Evolutionary conservation across 176 grass and related monocot genomes (phyloP), one percentile per base, ranked within the genome.

Genomic region (Poa annua): DNA sequence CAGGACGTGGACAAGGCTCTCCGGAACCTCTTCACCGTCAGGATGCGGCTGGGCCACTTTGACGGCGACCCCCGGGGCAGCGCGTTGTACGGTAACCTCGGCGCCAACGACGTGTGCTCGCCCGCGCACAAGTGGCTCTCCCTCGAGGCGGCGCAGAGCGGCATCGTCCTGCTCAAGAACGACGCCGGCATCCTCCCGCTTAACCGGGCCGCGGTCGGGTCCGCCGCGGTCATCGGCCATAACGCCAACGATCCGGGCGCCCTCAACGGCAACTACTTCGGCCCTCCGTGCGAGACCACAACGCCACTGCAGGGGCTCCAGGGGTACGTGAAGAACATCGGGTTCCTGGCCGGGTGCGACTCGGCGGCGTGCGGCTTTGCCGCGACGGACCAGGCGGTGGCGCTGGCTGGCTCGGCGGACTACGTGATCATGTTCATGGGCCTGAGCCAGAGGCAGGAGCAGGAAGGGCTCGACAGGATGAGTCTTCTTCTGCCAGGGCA

Each of bases 101-200:
- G 86, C 26, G 80, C 83, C 6, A 20, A 25, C 0, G 66, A 94
- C 48, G 86, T 97, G 2, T 94, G 95, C 70, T 75, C 92, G 1
- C 52, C 75, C 0, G 84, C 78, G 6, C 92, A 97, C 88, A 80
- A 61, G 66, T n/a, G 52, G 45, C 74, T 94, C 12, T 84, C 94
- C 20, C 75, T 92, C 10, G 80, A 94, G 57, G 95, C 92, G 17
- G 92, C 95, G 4, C 62, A 74, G 62, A 70, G 88, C 52, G 92
- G 94, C 83, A 94, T 94, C 35, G 95, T 97, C 24, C 84, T 97
- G 3, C 81, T 97, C 69, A 92, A 97, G 82, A 97, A 97, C 74
- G 72, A 84, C 32, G 62, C 17, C 4, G 45, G 20, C 10, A 7
- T 39, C 14, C 88, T 97, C 55, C 94, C 92, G 7, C 86, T 97